Percentiles rank a stretch among this genome's conserved stretches.
These are phyloP conservation scores for Lagenaria siceraria DNA, from an alignment of 306 rosid genomes.

Conservation along the genomic window DNA sequence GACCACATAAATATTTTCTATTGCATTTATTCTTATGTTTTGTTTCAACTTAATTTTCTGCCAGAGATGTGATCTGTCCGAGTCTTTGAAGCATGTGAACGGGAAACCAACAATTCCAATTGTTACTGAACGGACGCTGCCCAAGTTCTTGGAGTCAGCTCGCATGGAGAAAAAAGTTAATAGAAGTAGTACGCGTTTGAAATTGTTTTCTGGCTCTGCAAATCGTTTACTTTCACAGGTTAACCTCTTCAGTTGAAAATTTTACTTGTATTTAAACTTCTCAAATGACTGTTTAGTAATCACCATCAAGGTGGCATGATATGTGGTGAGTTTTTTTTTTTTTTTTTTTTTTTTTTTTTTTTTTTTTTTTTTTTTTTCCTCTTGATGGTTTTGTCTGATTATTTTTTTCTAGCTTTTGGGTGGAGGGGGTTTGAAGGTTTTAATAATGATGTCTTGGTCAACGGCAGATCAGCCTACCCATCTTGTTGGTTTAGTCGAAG, in stretches of 20 bases:
- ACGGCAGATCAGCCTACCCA: background rate
- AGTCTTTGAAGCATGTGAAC: slow-evolving; percentile 27
- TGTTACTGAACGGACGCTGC: slow-evolving; percentile 52
- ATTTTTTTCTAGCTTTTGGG: background rate
- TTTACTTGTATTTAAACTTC: background rate
- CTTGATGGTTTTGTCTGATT: background rate
- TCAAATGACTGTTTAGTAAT: background rate
- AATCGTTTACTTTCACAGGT: slow-evolving; percentile 86
- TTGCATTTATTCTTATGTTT: background rate
- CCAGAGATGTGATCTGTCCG: slow-evolving; percentile 62
- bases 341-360: background rate
- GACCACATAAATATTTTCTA: background rate
- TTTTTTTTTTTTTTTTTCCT: too few relatives aligned
- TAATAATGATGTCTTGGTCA: background rate
- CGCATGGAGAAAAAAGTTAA: slow-evolving; percentile 28
- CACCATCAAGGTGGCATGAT: background rate
- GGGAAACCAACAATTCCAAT: slow-evolving; percentile 68
- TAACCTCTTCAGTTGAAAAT: background rate
- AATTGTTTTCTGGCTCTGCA: slow-evolving; percentile 82
- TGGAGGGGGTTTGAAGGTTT: background rate
- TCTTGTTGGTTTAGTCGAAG: background rate
- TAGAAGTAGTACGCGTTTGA: slow-evolving; percentile 40
- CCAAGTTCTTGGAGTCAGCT: slow-evolving; percentile 75
- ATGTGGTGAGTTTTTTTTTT: background rate
- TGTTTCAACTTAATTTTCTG: background rate